These are phyloP conservation scores for Staphylotrichum longicolle DNA, from an alignment of 495 filamentous ascomycete genomes.

Conservation along the genomic window DNA sequence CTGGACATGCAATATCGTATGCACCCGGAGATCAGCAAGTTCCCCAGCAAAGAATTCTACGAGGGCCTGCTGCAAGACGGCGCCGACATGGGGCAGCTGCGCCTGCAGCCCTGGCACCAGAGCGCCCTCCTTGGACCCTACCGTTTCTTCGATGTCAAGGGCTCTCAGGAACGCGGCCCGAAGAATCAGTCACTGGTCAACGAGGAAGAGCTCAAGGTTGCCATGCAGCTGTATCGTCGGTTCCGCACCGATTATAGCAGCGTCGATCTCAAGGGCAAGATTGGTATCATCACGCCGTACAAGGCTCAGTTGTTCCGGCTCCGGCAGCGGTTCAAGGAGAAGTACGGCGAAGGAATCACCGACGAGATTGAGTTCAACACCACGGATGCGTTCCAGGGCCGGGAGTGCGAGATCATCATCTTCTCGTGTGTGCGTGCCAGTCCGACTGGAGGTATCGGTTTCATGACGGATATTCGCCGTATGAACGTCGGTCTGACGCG, in stretches of 20 bases:
- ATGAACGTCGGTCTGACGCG: conserved; percentile 99
- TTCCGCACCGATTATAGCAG: conserved; percentile 67
- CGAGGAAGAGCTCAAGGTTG: conserved; percentile 76
- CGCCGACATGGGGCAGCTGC: conserved; percentile 69
- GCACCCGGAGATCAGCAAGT: conserved; percentile 91
- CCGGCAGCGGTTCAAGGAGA: conserved; percentile 63
- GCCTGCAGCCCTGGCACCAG: conserved; percentile 78
- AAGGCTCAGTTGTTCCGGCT: conserved; percentile 87
- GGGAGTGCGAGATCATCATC: conserved; percentile 96
- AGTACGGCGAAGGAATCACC: conserved; percentile 72
- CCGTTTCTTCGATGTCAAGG: conserved; percentile 95
- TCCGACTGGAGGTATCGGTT: conserved; percentile 85
- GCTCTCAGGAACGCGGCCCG: conserved; percentile 72
- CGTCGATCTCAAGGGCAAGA: conserved; percentile 72
- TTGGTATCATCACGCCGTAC: conserved; percentile 97
- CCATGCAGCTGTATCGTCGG: conserved; percentile 77
- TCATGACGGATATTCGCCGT: conserved; percentile 95
- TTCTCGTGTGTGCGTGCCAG: conserved; percentile 97
- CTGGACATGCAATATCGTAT: conserved; percentile 97
- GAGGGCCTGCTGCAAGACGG: conserved; percentile 84
- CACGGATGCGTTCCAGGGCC: conserved; percentile 95
- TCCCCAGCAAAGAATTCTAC: conserved; percentile 90
- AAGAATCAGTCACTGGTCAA: conserved; percentile 90
- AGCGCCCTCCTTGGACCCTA: conserved; percentile 82
- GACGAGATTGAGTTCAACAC: conserved; percentile 93